Conservation (phyloP, 176 grass and related monocot species). For the Zea mays region DNA sequence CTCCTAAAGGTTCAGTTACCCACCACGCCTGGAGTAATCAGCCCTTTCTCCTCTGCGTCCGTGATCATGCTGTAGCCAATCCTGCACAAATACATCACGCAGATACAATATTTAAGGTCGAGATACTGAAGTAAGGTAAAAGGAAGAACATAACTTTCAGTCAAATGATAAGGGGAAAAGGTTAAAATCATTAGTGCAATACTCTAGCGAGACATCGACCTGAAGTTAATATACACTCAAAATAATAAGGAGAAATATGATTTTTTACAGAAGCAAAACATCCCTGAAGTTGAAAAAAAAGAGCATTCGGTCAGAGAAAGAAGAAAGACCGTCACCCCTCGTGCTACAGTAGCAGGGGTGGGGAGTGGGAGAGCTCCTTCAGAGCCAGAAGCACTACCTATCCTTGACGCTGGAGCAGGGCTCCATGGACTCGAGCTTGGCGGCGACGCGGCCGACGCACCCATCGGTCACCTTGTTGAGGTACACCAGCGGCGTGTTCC, state of each 20-base stretch:
- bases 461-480: constrained; percentile 76
- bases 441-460: constrained; percentile 66
- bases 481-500: constrained; percentile 91
- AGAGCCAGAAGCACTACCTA: constrained; percentile 32
- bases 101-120: background rate
- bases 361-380: too few species aligned
- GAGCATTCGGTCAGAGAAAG: background rate
- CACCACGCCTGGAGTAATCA: constrained; percentile 69
- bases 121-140: background rate
- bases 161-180: background rate
- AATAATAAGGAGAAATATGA: background rate
- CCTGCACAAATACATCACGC: constrained; percentile 39
- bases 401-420: constrained; percentile 99
- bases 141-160: background rate
- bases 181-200: background rate
- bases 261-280: background rate
- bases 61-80: constrained; percentile 96
- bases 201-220: background rate
- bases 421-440: constrained; percentile 95
- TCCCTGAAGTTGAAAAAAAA: background rate
- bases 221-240: background rate
- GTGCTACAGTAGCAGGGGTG: background rate
- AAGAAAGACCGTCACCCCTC: background rate
- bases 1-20: constrained; percentile 4
- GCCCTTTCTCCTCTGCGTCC: constrained; percentile 72